Evolutionary conservation across 176 grass and related monocot genomes (phyloP).

Genomic region (Hsuehochloa calcarea): DNA sequence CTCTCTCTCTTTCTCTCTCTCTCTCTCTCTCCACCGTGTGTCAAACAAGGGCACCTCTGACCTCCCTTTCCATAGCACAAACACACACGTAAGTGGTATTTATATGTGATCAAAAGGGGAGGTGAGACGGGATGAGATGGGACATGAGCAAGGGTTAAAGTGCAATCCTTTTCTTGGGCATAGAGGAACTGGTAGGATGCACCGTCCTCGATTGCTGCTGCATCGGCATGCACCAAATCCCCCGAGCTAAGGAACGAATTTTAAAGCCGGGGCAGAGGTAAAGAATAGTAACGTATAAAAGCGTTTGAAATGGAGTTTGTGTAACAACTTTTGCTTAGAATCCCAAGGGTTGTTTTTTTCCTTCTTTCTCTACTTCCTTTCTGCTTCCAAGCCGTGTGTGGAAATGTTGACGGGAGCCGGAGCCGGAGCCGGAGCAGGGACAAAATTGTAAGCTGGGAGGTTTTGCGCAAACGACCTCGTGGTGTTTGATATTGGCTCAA

Average conservation of each 20-base stretch:
- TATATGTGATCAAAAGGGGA: conserved; percentile 14
- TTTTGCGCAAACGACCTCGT: not conserved
- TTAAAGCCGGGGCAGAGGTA: not conserved
- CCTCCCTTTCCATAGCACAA: conserved; percentile 2
- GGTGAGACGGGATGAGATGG: not conserved
- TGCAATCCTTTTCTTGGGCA: conserved; percentile 63
- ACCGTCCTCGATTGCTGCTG: not conserved
- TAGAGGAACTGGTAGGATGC: conserved; percentile 50
- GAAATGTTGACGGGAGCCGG: not conserved
- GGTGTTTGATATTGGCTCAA: not conserved
- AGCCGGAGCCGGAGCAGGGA: not conserved
- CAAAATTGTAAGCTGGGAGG: not conserved
- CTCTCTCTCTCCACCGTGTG: not conserved
- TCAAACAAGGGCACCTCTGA: conserved; percentile 2
- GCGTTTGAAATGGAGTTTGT: conserved; percentile 35
- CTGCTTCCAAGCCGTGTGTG: not conserved
- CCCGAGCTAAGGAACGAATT: conserved; percentile 56
- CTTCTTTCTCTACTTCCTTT: conserved; percentile 25
- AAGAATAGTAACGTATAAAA: conserved; percentile 28
- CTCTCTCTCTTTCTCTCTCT: not conserved
- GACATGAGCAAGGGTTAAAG: conserved; percentile 17
- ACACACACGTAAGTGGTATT: not conserved
- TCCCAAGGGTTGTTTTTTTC: not conserved
- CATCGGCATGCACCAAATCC: conserved; percentile 40
- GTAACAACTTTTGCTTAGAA: conserved; percentile 28